phyloP scores from a whole-genome alignment of 2,329 filamentous ascomycete species.

The Monosporascus sp. region DNA sequence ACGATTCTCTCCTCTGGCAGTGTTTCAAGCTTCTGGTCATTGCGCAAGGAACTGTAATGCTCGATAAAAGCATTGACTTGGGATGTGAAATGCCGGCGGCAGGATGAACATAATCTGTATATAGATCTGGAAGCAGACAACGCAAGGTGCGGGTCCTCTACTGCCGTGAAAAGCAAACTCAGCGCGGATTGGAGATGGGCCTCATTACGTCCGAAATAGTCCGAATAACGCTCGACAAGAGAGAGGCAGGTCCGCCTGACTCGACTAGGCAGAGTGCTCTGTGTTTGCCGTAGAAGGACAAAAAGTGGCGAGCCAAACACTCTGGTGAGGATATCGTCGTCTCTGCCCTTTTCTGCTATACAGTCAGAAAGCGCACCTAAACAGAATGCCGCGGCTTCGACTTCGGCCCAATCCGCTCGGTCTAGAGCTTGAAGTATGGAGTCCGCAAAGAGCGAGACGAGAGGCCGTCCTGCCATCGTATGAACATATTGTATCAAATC shows the following conservation, averaged over 20 bases:
- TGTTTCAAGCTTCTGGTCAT: conserved; percentile 56
- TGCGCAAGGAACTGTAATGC: conserved; percentile 64
- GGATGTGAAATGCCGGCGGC: conserved; percentile 60
- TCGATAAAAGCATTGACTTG: conserved; percentile 65
- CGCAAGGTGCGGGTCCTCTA: conserved; percentile 58
- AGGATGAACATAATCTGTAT: conserved; percentile 68
- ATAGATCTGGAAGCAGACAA: conserved; percentile 72
- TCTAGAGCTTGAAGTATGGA: conserved; percentile 46
- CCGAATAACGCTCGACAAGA: conserved; percentile 66
- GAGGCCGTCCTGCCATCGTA: conserved; percentile 49
- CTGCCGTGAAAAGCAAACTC: conserved; percentile 67
- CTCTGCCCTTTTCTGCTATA: conserved; percentile 49
- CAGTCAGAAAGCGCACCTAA: conserved; percentile 64
- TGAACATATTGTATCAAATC: conserved; percentile 72
- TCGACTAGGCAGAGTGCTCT: conserved; percentile 52
- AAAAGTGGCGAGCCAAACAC: conserved; percentile 60
- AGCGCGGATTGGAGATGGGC: conserved; percentile 64
- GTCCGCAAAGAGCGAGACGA: conserved; percentile 54
- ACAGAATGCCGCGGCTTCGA: conserved; percentile 59
- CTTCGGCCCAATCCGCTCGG: conserved; percentile 48
- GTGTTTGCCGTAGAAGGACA: conserved; percentile 44
- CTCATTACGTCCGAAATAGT: conserved; percentile 69
- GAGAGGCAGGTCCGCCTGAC: conserved; percentile 64
- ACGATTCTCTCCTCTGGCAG: conserved; percentile 68
- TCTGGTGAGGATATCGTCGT: conserved; percentile 52